phyloP scores from a whole-genome alignment of 1,284 basidiomycete species.

The Ustilago cynodontis region DNA sequence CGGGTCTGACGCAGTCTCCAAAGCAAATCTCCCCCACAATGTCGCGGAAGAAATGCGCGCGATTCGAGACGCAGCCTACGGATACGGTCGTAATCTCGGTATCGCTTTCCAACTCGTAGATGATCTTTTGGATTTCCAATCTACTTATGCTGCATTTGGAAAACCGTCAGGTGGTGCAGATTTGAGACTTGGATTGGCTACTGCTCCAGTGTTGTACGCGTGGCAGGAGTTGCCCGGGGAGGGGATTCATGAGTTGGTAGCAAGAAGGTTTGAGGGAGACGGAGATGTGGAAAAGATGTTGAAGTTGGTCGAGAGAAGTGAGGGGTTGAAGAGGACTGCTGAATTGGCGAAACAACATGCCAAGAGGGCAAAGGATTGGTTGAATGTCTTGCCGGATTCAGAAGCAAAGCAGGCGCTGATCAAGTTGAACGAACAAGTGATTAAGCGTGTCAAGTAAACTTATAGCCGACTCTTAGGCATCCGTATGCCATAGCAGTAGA shows the following conservation, averaged over 20 bases:
- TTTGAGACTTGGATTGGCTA: conserved; percentile 86
- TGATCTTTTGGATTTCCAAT: conserved; percentile 88
- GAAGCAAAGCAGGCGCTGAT: conserved; percentile 64
- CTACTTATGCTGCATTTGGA: conserved; percentile 77
- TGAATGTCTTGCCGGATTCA: conserved; percentile 53
- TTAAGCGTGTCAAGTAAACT: conserved; percentile 59
- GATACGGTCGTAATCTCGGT: conserved; percentile 87
- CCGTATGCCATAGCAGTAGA: too few species aligned
- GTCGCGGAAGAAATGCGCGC: conserved; percentile 66
- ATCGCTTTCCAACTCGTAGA: conserved; percentile 83
- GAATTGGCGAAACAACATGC: conserved; percentile 64
- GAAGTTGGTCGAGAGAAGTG: conserved; percentile 51
- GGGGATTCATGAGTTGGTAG: conserved; percentile 79
- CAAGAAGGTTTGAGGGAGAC: conserved; percentile 81
- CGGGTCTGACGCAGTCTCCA: conserved; percentile 74
- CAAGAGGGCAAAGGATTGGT: conserved; percentile 46
- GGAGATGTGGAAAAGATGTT: conserved; percentile 83
- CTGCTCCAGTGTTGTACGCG: conserved; percentile 93
- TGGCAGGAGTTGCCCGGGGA: conserved; percentile 83
- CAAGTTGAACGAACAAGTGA: conserved; percentile 58
- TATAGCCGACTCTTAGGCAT: too few species aligned
- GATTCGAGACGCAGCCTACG: conserved; percentile 94
- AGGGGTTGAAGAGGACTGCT: conserved; percentile 62
- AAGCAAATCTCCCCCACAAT: conserved; percentile 4
- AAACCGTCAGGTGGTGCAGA: conserved; percentile 87